A percentile compares a stretch with the other conserved stretches of the same genome.
These are phyloP conservation scores for Cokeromyces recurvatus DNA, from an alignment of 371 early-diverging fungal genomes.

Conservation along the genomic window DNA sequence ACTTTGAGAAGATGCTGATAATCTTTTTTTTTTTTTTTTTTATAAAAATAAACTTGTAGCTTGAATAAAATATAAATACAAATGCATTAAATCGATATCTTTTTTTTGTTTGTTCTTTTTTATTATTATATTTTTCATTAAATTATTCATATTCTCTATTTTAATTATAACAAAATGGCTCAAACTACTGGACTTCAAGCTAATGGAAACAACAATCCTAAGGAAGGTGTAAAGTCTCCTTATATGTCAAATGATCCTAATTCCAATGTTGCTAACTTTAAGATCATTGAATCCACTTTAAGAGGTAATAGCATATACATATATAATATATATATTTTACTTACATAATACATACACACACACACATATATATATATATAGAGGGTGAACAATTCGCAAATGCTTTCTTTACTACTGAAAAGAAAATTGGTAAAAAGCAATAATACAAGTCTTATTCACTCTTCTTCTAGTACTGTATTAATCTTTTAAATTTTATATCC, in stretches of 20 bases:
- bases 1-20: constrained; percentile 14
- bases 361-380: constrained; percentile 10
- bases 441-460: too few species aligned
- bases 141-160: too few species aligned
- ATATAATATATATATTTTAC: too few species aligned
- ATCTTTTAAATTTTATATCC: too few species aligned
- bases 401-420: constrained; percentile 94
- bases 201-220: constrained; percentile 7
- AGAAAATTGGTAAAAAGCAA: constrained; percentile 66
- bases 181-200: constrained; percentile 10
- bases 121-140: neutral
- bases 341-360: too few species aligned
- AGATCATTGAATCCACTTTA: constrained; percentile 94
- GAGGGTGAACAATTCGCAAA: constrained; percentile 98
- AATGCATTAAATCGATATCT: neutral
- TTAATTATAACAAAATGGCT: too few species aligned
- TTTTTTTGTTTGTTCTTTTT: neutral
- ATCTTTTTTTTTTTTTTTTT: constrained; percentile 7
- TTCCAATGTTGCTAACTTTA: constrained; percentile 85
- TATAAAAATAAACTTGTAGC: neutral
- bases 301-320: constrained; percentile 79
- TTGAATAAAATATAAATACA: neutral
- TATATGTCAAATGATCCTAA: constrained; percentile 72
- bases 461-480: too few species aligned
- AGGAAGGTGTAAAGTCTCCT: constrained; percentile 44